Conservation (phyloP, 2,329 filamentous ascomycete species). For the Delphinella strobiligena region DNA sequence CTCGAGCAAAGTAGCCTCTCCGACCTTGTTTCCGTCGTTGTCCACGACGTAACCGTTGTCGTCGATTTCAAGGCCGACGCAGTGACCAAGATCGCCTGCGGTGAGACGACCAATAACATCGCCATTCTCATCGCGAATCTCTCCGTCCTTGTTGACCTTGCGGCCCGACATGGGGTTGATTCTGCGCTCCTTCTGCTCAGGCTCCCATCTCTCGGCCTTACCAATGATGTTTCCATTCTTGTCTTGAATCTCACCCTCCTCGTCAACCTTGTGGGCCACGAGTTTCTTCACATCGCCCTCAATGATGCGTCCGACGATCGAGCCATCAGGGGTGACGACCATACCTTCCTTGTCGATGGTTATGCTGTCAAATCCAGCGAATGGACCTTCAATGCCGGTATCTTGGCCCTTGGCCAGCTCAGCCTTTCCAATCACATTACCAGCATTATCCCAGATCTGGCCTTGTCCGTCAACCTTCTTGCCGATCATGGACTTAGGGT, state of each 20-base stretch:
- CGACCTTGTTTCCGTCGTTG: constrained; percentile 50
- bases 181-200: constrained; percentile 40
- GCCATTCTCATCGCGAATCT: constrained; percentile 39
- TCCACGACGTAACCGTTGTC: constrained; percentile 41
- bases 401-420: constrained; percentile 44
- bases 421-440: constrained; percentile 47
- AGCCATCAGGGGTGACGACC: constrained; percentile 33
- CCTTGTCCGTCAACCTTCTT: constrained; percentile 51
- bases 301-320: constrained; percentile 37
- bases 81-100: constrained; percentile 39
- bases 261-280: constrained; percentile 37
- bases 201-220: constrained; percentile 41
- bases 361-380: constrained; percentile 47
- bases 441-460: constrained; percentile 52
- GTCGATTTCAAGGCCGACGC: constrained; percentile 39
- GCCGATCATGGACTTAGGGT: constrained; percentile 43
- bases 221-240: constrained; percentile 43
- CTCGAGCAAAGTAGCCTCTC: constrained; percentile 49
- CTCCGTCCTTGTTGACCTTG: constrained; percentile 41
- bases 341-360: constrained; percentile 47
- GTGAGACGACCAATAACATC: constrained; percentile 39
- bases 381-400: constrained; percentile 41
- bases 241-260: constrained; percentile 40
- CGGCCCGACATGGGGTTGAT: constrained; percentile 49
- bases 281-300: constrained; percentile 41